A percentile compares a stretch with the other conserved stretches of the same genome.
Evolutionary conservation across 2,329 filamentous ascomycete genomes (phyloP).

Genomic region (Alternaria alternata): DNA sequence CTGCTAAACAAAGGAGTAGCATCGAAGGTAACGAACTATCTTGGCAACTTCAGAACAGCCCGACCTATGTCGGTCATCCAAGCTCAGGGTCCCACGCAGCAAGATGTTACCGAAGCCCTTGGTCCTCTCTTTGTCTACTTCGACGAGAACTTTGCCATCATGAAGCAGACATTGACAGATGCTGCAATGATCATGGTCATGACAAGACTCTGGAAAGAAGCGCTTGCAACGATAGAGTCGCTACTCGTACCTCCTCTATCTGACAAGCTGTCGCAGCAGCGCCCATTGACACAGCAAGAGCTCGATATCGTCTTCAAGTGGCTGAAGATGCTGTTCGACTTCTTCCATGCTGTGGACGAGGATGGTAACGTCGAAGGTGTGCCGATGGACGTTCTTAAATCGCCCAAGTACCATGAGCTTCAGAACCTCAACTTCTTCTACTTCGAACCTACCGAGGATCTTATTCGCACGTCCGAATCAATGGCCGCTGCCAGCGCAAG

Average conservation of each 20-base stretch:
- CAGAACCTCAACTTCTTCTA: constrained; percentile 99
- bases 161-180: constrained; percentile 95
- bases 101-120: constrained; percentile 81
- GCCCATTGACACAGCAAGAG: constrained; percentile 83
- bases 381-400: constrained; percentile 89
- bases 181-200: constrained; percentile 99
- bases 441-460: constrained; percentile 87
- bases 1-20: constrained; percentile 77
- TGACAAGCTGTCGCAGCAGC: constrained; percentile 90
- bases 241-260: constrained; percentile 92
- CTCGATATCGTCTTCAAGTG: constrained; percentile 95
- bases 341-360: constrained; percentile 94
- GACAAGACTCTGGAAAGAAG: constrained; percentile 98
- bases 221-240: constrained; percentile 87
- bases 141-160: constrained; percentile 97
- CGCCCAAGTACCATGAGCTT: constrained; percentile 97
- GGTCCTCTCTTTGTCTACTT: constrained; percentile 92
- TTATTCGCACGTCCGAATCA: constrained; percentile 93
- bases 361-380: constrained; percentile 87
- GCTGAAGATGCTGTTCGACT: constrained; percentile 88
- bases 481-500: constrained; percentile 90
- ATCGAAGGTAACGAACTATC: constrained; percentile 68
- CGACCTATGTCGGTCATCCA: constrained; percentile 59
- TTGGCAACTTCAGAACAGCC: constrained; percentile 64
- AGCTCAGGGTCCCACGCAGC: constrained; percentile 68